Percentiles rank a stretch among this genome's conserved stretches.
Conservation (phyloP, 2,329 filamentous ascomycete genomes). For the Xylaria sp. region DNA sequence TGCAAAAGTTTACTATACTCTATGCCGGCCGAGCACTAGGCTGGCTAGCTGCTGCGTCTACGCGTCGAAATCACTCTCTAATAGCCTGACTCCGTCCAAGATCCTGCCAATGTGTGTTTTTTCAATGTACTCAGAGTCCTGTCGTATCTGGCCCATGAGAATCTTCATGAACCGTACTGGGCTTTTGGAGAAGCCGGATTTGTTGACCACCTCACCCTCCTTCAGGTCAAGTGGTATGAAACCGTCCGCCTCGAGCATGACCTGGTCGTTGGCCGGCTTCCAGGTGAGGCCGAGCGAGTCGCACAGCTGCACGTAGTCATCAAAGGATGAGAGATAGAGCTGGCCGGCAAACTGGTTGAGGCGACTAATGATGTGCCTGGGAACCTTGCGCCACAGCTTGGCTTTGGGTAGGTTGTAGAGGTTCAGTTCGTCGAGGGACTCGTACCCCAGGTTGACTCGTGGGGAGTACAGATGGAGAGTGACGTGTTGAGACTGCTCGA, state of each 20-base stretch:
- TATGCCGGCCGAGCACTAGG: too few species aligned
- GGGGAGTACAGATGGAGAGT: conserved; percentile 24
- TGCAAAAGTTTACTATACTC: too few species aligned
- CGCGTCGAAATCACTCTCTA: too few species aligned
- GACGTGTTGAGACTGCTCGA: not conserved
- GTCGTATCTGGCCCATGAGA: conserved; percentile 12
- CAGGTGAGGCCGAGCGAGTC: conserved; percentile 15
- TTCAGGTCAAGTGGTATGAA: conserved; percentile 13
- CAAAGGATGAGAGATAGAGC: conserved; percentile 19
- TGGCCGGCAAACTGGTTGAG: conserved; percentile 23
- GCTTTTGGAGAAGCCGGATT: conserved; percentile 11
- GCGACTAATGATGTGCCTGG: not conserved
- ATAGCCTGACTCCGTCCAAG: too few species aligned
- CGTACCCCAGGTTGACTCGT: conserved; percentile 7
- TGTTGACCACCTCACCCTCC: not conserved
- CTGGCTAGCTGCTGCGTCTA: too few species aligned
- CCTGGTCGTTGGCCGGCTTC: not conserved
- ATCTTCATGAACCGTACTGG: conserved; percentile 9
- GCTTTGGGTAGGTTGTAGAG: conserved; percentile 12
- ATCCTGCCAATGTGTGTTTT: conserved; percentile 22
- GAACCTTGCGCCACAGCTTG: not conserved
- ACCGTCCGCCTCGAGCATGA: conserved; percentile 15
- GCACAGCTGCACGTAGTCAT: conserved; percentile 18
- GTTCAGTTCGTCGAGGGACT: conserved; percentile 14
- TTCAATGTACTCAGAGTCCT: conserved; percentile 11